Percentiles rank a stretch among this genome's conserved stretches.
These are phyloP conservation scores for Thozetella sp. DNA, from an alignment of 495 filamentous ascomycete species.

Conservation along the genomic window DNA sequence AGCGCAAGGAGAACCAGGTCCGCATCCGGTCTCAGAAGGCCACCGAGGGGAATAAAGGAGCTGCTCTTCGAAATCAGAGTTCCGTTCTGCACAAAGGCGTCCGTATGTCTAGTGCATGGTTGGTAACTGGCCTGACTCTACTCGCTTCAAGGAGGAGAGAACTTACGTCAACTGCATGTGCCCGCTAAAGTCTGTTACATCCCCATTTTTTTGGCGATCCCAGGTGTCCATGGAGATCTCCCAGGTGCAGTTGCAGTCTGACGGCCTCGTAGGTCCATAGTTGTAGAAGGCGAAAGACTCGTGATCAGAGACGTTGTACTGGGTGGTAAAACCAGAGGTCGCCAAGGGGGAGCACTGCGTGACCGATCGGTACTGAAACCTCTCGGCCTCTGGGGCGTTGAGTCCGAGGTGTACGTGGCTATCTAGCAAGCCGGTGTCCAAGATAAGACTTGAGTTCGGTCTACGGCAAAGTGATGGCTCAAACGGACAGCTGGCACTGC, in stretches of 20 bases:
- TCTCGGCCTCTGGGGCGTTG: slow-evolving; percentile 5
- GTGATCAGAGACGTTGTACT: background rate
- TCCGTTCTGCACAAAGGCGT: background rate
- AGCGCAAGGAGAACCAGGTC: slow-evolving; percentile 6
- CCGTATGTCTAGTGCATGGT: background rate
- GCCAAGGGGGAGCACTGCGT: slow-evolving; percentile 12
- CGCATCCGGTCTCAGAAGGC: background rate
- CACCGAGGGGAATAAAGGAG: background rate
- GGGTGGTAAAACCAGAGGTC: slow-evolving; percentile 7
- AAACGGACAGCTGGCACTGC: slow-evolving; percentile 12
- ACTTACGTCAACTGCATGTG: too few species aligned
- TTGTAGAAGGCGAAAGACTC: slow-evolving; percentile 6
- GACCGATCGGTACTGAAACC: slow-evolving; percentile 1
- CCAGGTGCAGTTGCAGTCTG: background rate
- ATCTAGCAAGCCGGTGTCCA: slow-evolving; percentile 9
- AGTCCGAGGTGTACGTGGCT: slow-evolving; percentile 10
- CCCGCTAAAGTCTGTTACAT: background rate
- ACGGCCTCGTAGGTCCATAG: background rate
- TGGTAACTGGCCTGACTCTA: background rate
- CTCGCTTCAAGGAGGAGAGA: background rate
- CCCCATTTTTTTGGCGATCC: background rate
- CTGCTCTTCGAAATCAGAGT: background rate
- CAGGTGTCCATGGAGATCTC: background rate
- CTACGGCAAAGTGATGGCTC: slow-evolving; percentile 4
- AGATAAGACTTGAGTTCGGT: background rate